Base-by-base conservation (phyloP, 306 rosid genomes). In the Ceratonia siliqua region DNA sequence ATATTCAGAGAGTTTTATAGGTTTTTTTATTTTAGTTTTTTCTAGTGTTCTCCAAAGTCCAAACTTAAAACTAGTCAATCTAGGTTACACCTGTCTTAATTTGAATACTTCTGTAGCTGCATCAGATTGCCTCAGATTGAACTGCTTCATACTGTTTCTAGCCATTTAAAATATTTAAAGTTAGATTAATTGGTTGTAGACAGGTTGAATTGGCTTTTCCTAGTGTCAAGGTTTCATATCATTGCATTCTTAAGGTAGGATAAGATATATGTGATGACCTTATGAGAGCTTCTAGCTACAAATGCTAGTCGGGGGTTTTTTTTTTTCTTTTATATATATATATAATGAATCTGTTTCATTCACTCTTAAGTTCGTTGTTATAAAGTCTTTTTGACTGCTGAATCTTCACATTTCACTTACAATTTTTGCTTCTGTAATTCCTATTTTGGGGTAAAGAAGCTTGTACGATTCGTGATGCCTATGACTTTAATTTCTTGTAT, bases 381-480 rank as follows among this genome's bases (percentile, higher is more conserved):
- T 62, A 10, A 22, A 58, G 52, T 45, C 7, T 38, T 36, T 53
- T 30, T 72, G 27, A 35, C 8, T 2, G 54, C 35, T 38, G 68
- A 59, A 61, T 18, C 67, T 28, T 65, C 43, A 24, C 49, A 59
- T 74, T 74, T 80, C 59, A 50, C 62, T 6, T 59, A 1, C 45
- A 72, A 28, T 39, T 46, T 71, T 72, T 53, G 52, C 78, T 52
- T 32, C n/a, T 41, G 62, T 22, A 43, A 79, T 64, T 54, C 45
- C 43, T 54, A 42, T 58, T 63, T 30, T 36, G 36, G 53, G 46
- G 63, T 43, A 20, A 22, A 39, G 58, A 39, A 70, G 58, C 57
- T 24, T 63, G 21, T 71, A 18, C 75, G 28, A 38, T 55, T 55
- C 20, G 56, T 70, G 35, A 56, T 24, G 59, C 28, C n/a, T 48